Conservation (phyloP, 495 filamentous ascomycete genomes). For the Aeminium ludgeri region DNA sequence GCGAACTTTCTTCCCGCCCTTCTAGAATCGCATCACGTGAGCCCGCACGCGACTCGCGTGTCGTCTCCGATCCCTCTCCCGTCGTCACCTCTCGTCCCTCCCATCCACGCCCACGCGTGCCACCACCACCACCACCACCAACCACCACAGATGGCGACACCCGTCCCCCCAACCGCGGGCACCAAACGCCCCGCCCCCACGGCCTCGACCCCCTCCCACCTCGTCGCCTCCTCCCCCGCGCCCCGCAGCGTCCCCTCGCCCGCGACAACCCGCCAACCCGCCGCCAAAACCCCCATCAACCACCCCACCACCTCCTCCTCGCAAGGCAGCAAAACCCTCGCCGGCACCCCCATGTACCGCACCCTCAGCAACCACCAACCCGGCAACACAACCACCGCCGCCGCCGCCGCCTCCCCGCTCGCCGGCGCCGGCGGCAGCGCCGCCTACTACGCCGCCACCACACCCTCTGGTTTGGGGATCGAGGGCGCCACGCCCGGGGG, state of each 20-base stretch:
- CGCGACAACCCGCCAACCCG: conserved; percentile 9
- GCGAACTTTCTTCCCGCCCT: no score
- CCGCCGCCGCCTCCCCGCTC: no score
- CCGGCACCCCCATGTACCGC: conserved; percentile 8
- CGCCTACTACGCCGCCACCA: conserved; percentile 11
- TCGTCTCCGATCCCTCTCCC: no score
- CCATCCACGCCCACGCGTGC: no score
- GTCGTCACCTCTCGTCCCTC: no score
- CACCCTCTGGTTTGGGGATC: conserved; percentile 12
- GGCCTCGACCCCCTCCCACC: conserved; percentile 13
- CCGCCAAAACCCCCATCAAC: conserved; percentile 18
- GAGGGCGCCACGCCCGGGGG: conserved; percentile 22
- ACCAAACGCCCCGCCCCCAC: conserved; percentile 14
- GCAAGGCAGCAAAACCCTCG: conserved; percentile 9
- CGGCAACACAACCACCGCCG: conserved; percentile 8
- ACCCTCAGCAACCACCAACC: conserved; percentile 6
- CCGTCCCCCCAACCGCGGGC: conserved; percentile 13
- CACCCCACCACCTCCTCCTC: conserved; percentile 8
- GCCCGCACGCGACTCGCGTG: no score
- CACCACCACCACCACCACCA: no score
- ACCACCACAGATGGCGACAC: conserved; percentile 26
- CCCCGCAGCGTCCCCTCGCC: conserved; percentile 24
- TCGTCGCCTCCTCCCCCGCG: conserved; percentile 23
- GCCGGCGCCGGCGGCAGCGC: no score
- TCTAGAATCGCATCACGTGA: no score